Evolutionary conservation across 768 basidiomycete species (phyloP).

Genomic region (Phanerochaete carnosa): DNA sequence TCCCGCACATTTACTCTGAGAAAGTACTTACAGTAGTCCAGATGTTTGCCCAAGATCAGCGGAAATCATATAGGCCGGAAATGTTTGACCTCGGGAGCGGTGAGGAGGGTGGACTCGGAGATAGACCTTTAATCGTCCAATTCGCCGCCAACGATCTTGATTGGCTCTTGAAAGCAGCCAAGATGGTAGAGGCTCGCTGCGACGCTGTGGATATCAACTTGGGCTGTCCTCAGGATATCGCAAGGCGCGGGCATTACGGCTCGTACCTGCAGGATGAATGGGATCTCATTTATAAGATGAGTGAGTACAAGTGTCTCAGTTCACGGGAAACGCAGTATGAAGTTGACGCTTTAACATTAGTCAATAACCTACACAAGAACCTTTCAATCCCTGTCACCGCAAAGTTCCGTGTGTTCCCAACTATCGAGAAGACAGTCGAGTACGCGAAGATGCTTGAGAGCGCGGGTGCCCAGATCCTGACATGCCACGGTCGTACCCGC

Average conservation of each 20-base stretch:
- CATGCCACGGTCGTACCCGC: conserved; percentile 87
- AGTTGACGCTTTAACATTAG: conserved; percentile 36
- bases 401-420: conserved; percentile 90
- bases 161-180: conserved; percentile 73
- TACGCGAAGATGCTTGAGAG: conserved; percentile 96
- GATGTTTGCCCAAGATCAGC: conserved; percentile 59
- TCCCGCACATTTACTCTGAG: neutral
- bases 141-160: conserved; percentile 92
- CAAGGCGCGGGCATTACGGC: conserved; percentile 82
- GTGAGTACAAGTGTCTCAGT: conserved; percentile 38
- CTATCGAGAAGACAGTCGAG: conserved; percentile 81
- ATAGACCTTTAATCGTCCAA: conserved; percentile 87
- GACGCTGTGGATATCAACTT: conserved; percentile 96
- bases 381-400: conserved; percentile 92
- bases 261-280: conserved; percentile 94
- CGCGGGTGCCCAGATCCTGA: conserved; percentile 93
- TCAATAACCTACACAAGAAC: conserved; percentile 81
- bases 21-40: conserved; percentile 20
- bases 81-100: conserved; percentile 66
- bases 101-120: conserved; percentile 80
- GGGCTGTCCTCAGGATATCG: conserved; percentile 95
- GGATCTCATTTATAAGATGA: conserved; percentile 80
- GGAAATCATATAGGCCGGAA: conserved; percentile 55
- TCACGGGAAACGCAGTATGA: neutral
- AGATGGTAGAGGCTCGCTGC: conserved; percentile 70